Percentiles rank a stretch among this genome's conserved stretches.
Evolutionary conservation across 1,284 basidiomycete species (phyloP).

Genomic region (Ceratobasidium sp.): DNA sequence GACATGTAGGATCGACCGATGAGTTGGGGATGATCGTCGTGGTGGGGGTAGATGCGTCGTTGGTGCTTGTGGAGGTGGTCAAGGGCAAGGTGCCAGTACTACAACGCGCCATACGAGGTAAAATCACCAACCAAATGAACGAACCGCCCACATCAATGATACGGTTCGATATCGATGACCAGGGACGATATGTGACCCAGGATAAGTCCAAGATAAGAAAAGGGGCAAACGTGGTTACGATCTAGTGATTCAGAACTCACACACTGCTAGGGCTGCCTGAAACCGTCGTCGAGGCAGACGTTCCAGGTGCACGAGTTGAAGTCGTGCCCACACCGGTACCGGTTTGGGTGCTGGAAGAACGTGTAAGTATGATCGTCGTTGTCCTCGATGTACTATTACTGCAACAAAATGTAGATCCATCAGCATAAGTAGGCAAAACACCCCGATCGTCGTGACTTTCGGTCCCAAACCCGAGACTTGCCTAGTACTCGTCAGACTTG

Average conservation of each 20-base stretch:
- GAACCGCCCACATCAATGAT: too few species aligned
- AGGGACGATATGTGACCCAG: neutral
- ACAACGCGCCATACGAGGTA: too few species aligned
- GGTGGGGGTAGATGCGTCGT: neutral
- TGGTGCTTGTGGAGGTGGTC: neutral
- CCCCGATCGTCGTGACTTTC: neutral
- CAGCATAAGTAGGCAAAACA: neutral
- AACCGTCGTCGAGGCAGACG: slow-evolving; percentile 3
- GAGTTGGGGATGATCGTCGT: neutral
- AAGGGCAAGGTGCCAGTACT: neutral
- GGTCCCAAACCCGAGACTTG: neutral
- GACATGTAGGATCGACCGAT: neutral
- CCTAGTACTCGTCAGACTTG: neutral
- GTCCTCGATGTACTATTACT: neutral
- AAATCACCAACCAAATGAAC: too few species aligned
- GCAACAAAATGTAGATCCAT: neutral
- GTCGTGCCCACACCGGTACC: neutral
- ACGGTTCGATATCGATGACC: neutral
- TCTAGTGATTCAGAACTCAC: neutral
- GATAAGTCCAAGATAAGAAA: neutral
- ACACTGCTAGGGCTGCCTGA: slow-evolving; percentile 5
- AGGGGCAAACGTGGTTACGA: neutral
- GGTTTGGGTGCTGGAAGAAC: slow-evolving; percentile 4
- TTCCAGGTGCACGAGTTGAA: slow-evolving; percentile 38
- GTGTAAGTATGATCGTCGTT: slow-evolving; percentile 14